These are phyloP conservation scores for Penicillium psychrofluorescens DNA, from an alignment of 495 filamentous ascomycete species.

Conservation along the genomic window DNA sequence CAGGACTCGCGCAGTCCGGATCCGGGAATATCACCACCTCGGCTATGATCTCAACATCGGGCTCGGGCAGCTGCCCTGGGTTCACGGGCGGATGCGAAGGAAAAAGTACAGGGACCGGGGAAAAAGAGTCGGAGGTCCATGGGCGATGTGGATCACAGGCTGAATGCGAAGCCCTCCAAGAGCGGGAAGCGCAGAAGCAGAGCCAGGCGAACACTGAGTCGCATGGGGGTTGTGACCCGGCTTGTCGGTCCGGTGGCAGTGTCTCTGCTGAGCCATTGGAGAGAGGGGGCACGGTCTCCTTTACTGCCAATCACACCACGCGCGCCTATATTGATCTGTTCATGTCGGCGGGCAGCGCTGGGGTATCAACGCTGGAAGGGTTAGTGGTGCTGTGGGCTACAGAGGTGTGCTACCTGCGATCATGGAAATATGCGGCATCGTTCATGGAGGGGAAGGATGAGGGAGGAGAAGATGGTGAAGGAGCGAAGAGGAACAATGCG, in stretches of 20 bases:
- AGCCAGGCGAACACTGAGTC: conserved; percentile 1
- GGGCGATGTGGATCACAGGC: conserved; percentile 12
- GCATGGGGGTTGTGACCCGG: background rate
- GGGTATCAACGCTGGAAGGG: conserved; percentile 50
- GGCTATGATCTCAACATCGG: conserved; percentile 10
- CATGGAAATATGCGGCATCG: conserved; percentile 50
- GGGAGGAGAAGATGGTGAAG: conserved; percentile 1
- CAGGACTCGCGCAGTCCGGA: conserved; percentile 1
- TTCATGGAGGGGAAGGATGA: conserved; percentile 15
- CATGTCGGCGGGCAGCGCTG: conserved; percentile 39
- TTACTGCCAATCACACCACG: conserved; percentile 35
- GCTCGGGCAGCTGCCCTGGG: conserved; percentile 14
- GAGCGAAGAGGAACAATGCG: too few species aligned
- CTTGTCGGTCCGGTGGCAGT: background rate
- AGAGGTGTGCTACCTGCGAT: conserved; percentile 54
- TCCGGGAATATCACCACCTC: conserved; percentile 10
- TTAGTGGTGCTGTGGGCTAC: conserved; percentile 68
- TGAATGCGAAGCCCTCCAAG: conserved; percentile 14
- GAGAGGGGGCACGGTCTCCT: conserved; percentile 8
- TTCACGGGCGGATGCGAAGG: conserved; percentile 3
- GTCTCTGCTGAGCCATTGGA: conserved; percentile 13
- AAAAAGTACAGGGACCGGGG: background rate
- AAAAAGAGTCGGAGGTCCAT: background rate
- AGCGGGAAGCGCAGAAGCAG: background rate
- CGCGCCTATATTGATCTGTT: conserved; percentile 49